phyloP scores from a whole-genome alignment of 805 yeast genomes.

The Suhomyces tanzawaensis region DNA sequence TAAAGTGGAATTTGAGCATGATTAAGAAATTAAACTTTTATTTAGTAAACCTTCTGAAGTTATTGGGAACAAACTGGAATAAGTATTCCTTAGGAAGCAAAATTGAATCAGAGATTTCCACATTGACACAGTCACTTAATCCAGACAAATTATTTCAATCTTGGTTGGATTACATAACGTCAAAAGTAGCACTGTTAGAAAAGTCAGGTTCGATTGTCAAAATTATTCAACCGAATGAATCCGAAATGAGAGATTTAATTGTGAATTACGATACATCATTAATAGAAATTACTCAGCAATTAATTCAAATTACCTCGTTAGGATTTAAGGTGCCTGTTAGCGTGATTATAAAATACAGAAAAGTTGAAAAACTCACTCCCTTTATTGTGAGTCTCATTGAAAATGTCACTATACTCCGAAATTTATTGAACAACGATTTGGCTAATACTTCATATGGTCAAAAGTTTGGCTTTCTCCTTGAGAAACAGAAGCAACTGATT shows the following conservation, averaged over 20 bases:
- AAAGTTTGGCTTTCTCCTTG: conserved; percentile 43
- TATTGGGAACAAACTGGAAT: conserved; percentile 37
- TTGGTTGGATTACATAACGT: conserved; percentile 43
- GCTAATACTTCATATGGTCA: conserved; percentile 32
- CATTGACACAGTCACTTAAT: conserved; percentile 47
- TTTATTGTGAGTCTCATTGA: conserved; percentile 55
- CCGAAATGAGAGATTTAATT: conserved; percentile 24
- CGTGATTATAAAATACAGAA: conserved; percentile 46
- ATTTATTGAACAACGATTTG: conserved; percentile 20
- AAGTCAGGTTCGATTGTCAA: conserved; percentile 9
- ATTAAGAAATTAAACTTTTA: conserved; percentile 25
- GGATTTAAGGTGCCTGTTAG: conserved; percentile 59
- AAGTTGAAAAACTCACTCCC: conserved; percentile 53
- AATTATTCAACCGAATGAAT: conserved; percentile 13
- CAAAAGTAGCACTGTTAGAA: conserved; percentile 6
- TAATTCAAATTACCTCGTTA: conserved; percentile 46
- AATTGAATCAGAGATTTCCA: conserved; percentile 49
- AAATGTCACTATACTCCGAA: conserved; percentile 41
- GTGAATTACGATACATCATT: conserved; percentile 53
- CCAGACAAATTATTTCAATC: conserved; percentile 36
- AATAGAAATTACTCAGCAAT: conserved; percentile 50
- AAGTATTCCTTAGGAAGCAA: conserved; percentile 52
- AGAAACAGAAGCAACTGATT: conserved; percentile 30
- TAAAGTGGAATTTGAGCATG: conserved; percentile 12
- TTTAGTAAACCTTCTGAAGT: conserved; percentile 16